Evolutionary conservation across 2,329 filamentous ascomycete species (phyloP).

Genomic region (Fusarium denticulatum): DNA sequence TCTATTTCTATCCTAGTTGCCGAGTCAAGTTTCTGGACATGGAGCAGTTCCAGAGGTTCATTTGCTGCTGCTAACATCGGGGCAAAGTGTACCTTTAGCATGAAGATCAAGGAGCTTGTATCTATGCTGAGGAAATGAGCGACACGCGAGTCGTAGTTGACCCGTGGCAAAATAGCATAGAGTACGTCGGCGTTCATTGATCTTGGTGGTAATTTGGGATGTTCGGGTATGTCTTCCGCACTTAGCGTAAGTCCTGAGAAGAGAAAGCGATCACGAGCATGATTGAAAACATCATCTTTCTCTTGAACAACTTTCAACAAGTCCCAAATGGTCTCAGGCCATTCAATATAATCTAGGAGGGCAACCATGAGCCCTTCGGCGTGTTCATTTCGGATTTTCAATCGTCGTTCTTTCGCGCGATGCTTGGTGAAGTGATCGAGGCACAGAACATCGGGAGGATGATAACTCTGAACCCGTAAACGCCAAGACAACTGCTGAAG

Average conservation of each 20-base stretch:
- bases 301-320: not conserved
- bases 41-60: not conserved
- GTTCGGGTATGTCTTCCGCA: accelerated
- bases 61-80: not conserved
- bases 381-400: not conserved
- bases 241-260: not conserved
- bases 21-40: not conserved
- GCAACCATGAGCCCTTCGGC: not conserved
- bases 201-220: not conserved
- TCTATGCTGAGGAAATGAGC: not conserved
- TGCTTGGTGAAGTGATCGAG: not conserved
- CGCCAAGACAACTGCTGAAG: not conserved
- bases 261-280: not conserved
- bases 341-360: not conserved
- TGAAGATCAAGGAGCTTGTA: not conserved
- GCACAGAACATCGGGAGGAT: not conserved
- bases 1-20: not conserved
- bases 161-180: not conserved
- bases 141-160: not conserved
- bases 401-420: not conserved
- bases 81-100: not conserved
- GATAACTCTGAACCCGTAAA: not conserved
- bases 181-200: accelerated
- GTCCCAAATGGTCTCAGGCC: not conserved
- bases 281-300: not conserved